A percentile compares a stretch with the other conserved stretches of the same genome.
These are phyloP conservation scores for Gentiana dahurica DNA, from an alignment of 257 asterid genomes.

Conservation along the genomic window DNA sequence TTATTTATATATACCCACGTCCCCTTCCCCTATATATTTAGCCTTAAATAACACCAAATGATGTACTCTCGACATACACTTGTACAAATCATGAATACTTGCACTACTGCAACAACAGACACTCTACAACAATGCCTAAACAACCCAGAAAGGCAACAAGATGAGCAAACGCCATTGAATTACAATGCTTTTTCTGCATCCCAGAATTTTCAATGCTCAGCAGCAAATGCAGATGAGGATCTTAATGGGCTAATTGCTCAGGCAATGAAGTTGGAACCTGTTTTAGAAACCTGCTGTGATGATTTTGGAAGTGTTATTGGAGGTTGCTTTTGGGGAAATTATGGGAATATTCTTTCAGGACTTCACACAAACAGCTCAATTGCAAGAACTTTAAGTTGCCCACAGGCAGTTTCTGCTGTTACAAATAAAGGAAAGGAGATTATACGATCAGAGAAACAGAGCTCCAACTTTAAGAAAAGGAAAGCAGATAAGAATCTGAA, in stretches of 20 bases:
- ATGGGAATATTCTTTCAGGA: constrained; percentile 8
- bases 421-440: constrained; percentile 19
- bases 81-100: too few species aligned
- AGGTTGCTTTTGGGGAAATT: constrained; percentile 8
- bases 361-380: constrained; percentile 24
- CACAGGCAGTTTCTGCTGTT: constrained; percentile 26
- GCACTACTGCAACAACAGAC: too few species aligned
- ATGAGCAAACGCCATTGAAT: constrained; percentile 11
- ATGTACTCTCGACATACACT: too few species aligned
- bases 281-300: constrained; percentile 15
- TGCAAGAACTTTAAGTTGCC: constrained; percentile 54
- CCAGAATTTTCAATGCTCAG: constrained; percentile 15
- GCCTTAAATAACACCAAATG: too few species aligned
- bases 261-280: constrained; percentile 50
- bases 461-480: constrained; percentile 48
- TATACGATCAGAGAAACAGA: constrained; percentile 13
- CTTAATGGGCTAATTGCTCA: constrained; percentile 25
- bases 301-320: constrained; percentile 16
- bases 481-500: constrained; percentile 36
- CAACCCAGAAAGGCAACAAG: constrained; percentile 35
- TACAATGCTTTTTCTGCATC: constrained; percentile 10
- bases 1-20: too few species aligned
- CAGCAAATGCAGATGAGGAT: constrained; percentile 35
- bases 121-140: constrained; percentile 23
- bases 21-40: too few species aligned